These are phyloP conservation scores for Diaporthe sp. DNA, from an alignment of 2,329 filamentous ascomycete species.

Conservation along the genomic window DNA sequence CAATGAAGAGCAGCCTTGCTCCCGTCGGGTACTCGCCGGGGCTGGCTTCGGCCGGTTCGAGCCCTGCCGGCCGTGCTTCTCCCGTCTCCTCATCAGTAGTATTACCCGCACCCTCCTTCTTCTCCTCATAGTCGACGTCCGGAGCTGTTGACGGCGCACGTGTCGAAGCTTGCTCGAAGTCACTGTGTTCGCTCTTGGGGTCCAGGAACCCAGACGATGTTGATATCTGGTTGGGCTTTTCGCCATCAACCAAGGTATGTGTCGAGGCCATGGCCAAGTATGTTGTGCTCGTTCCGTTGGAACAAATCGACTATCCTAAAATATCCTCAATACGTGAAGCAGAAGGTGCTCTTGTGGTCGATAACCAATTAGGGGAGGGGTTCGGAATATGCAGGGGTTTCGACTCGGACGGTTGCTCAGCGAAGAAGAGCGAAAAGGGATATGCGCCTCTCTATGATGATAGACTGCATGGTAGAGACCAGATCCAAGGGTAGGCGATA, in stretches of 20 bases:
- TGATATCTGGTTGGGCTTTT: slow-evolving; percentile 10
- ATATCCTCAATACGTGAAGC: not conserved
- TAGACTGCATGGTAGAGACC: not conserved
- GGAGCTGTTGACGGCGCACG: slow-evolving; percentile 32
- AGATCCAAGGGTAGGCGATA: not conserved
- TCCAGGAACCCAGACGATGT: slow-evolving; percentile 10
- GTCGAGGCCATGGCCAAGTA: slow-evolving; percentile 8
- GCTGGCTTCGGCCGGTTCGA: not conserved
- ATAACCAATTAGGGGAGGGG: not conserved
- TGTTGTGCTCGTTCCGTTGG: not conserved
- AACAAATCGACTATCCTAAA: too few relatives aligned
- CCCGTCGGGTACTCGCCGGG: slow-evolving; percentile 53
- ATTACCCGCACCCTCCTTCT: not conserved
- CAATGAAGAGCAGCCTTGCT: slow-evolving; percentile 56
- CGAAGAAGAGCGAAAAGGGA: not conserved
- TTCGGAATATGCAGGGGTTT: too few relatives aligned
- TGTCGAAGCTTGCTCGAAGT: slow-evolving; percentile 33
- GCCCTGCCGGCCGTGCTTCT: not conserved
- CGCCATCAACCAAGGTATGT: slow-evolving; percentile 23
- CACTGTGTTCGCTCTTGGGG: slow-evolving; percentile 26
- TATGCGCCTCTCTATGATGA: not conserved
- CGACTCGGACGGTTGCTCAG: not conserved
- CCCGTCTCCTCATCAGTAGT: slow-evolving; percentile 17
- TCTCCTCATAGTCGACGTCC: slow-evolving; percentile 25
- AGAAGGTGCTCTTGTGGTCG: not conserved